Base-by-base conservation (phyloP, 345 rosid genomes). In the Camelina neglecta region DNA sequence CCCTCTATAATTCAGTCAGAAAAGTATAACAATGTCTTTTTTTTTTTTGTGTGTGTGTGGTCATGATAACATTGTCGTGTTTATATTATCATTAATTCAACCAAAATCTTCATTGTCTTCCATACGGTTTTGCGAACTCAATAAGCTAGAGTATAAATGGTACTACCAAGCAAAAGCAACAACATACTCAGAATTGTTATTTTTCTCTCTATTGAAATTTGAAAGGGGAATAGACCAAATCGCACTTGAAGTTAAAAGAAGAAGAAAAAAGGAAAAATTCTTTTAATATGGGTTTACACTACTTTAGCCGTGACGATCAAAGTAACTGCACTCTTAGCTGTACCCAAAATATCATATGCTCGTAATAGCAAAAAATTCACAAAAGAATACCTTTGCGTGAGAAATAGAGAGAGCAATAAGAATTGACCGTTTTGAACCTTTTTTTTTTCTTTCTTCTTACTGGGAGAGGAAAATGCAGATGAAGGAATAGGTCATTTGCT, bases 351-450 rank as follows among this genome's bases (percentile, higher is more conserved):
- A 57, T 31, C 61, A 20, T 45, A 55, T 24, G 71, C 71, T 76
- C 60, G 56, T 11, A 63, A 63, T 33, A 77, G 48, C 7, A 47
- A 75, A 48, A 48, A 53, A 33, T n/a, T 45, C 50, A 56, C 16
- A 36, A 77, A 64, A 71, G 29, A 71, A 64, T 71, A 71, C 72
- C 72, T 48, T 57, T 77, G 71, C 60, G 51, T 70, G 60, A 51
- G 67, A 59, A 13, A 39, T 11, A 67, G 42, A 66, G 20, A 60
- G 74, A 60, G 50, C 72, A 66, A 49, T 67, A 24, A 57, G 61
- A 62, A 72, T 38, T 72, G 39, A 49, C 12, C 60, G 7, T 23
- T 60, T 50, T 2, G 2, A 39, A 61, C 42, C 11, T 8, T 16
- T 64, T 65, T 54, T 47, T 18, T 18, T 18, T 60, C 50, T 13